Evolutionary conservation across 495 filamentous ascomycete species (phyloP), one percentile per base, ranked within the genome.

Genomic region (Copromyces sp.): DNA sequence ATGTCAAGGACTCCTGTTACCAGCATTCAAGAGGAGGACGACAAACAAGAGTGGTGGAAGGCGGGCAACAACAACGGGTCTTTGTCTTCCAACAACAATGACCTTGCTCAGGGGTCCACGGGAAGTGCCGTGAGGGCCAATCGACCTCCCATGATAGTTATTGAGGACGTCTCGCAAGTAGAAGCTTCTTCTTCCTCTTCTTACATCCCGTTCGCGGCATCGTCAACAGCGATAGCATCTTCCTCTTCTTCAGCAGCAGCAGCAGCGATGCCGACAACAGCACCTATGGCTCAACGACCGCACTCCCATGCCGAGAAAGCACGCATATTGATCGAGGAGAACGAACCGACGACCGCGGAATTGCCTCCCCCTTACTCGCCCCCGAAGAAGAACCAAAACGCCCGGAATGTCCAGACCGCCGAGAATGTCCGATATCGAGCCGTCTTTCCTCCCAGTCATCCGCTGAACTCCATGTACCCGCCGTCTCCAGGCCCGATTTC

Each of bases 341-440:
- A 73, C 5, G 40, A 61, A 39, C 65, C 53, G 14, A 69, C 73
- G 0, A 71, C 20, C 11, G 47, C 65, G 16, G 81, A 84, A 20
- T 45, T 78, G 16, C 84, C 84, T 14, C 84, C 84, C 0, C 83
- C 84, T 3, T 84, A 85, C 70, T 83, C 83, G 16, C 81, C 81
- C 32, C 79, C 81, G 17, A 44, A 74, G 35, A 72, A 74, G 20
- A 71, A 74, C 39, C 47, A 72, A 14, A 17, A 17, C 9, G 53
- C 14, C 12, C 53, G 7, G 14, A 35, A 65, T 9, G 53, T 29
- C 29, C 53, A 65, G 53, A 65, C 32, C 29, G 7, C 7, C 14
- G 53, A 65, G 53, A 77, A 77, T 45, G 72, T 80, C 44, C 81
- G 82, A 12, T 84, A 82, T 71, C 80, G 79, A 16, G 80, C 80